Evolutionary conservation across 371 early-diverging fungal species (phyloP), one percentile per base, ranked within the genome.

Genomic region (Capillidium rhysosporum): DNA sequence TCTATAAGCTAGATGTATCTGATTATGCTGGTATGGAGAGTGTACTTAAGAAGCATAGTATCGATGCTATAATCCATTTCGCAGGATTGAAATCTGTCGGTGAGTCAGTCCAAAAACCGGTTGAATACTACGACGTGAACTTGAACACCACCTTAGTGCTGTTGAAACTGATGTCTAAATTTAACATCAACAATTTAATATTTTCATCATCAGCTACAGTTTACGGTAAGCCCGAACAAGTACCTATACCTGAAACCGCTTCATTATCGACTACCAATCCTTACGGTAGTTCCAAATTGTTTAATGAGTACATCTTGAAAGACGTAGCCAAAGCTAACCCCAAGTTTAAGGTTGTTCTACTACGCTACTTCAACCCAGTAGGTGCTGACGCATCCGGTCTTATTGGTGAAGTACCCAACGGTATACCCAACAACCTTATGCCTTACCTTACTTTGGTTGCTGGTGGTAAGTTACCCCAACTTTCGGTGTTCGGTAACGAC

Each of bases 341-440:
- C 8, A 66, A 68, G 44, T 80, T 76, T 77, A 73, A 73, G 52
- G 79, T 76, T 3, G 70, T 81, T 21, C 61, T 86, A 46, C 64
- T 88, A 40, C 66, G 89, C 40, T 93, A 87, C 68, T 93, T 93
- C 58, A 93, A 93, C 63, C 92, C 94, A 20, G 79, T 84, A 4
- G 85, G 88, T 18, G 92, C 93, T 0, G 92, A 92, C 65, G 64
- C 69, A 24, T 79, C 82, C 14, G 92, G 92, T 30, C 51, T 72
- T 54, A 82, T 93, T 56, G 94, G 94, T 40, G 94, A 93, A 59
- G 77, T 85, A 60, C 87, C 89, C 4, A 70, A 69, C 56, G 84
- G 84, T 47, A 69, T 78, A 24, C 92, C 93, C 21, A 82, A 82
- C 63, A 93, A 92, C 62, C 67, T 93, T 29, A 77, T 92, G 69